Evolutionary conservation across 345 rosid species (phyloP), one percentile per base, ranked within the genome.

Genomic region (Triadica sebifera): DNA sequence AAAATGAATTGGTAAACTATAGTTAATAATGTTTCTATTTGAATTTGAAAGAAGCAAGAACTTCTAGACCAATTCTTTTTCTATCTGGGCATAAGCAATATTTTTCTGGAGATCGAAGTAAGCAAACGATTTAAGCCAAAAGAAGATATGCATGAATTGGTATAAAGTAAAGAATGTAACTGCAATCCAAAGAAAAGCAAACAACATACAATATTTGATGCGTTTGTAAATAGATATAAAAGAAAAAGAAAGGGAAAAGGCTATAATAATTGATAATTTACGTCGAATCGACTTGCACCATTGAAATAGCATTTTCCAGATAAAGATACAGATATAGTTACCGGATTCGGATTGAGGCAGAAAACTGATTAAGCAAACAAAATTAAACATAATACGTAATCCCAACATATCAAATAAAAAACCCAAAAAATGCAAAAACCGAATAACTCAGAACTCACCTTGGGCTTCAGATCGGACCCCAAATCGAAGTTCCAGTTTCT

Each of bases 391-490:
- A 12, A 29, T 6, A 39, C 3, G 15, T 11, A 29, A 60, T 12
- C 15, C 5, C 6, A 24, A 29, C 0, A 63, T 8, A 10, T 29
- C 0, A n/a, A 29, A 15, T 19, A 43, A 6, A 19, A 49, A 62
- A 9, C 22, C 71, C 4, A 20, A 34, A 39, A 46, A 43, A 59
- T 47, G 9, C 16, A 34, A 19, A 57, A 25, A 50, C 49, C 11
- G 51, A 5, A 2, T 13, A 29, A 10, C 15, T 2, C 6, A 58
- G 8, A 69, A 67, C 87, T 76, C 45, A 90, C 99, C 93, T 80
- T 89, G 59, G 98, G 98, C 82, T 84, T 85, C 78, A 89, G 92
- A 89, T 93, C 93, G 65, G 90, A 79, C 3, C 61, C 67, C 80
- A 78, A 84, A 74, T 85, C 85, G 70, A 93, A 89, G 45, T 84